These are phyloP conservation scores for Apiotrichum veenhuisii DNA, from an alignment of 1,284 basidiomycete species.

Conservation along the genomic window DNA sequence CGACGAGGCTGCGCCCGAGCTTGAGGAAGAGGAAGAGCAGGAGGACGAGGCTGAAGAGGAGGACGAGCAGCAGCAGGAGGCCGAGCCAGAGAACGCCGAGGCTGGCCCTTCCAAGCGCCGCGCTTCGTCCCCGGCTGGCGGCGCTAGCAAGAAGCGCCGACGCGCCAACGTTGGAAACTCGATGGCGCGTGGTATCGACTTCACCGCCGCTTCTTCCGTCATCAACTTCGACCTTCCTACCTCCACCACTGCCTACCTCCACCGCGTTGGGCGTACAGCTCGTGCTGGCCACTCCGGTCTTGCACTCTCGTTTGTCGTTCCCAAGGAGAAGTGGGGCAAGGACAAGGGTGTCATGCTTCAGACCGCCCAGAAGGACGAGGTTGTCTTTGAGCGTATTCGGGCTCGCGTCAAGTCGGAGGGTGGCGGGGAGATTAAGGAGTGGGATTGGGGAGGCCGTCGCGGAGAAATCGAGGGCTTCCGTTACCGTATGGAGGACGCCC, in stretches of 20 bases:
- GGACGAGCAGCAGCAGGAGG: conserved; percentile 45
- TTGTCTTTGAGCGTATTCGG: conserved; percentile 72
- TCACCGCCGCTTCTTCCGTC: conserved; percentile 94
- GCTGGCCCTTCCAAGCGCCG: conserved; percentile 45
- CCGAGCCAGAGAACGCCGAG: conserved; percentile 31
- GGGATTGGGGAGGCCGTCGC: conserved; percentile 82
- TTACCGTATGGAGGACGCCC: conserved; percentile 95
- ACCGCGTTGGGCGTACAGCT: conserved; percentile 93
- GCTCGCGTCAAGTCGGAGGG: conserved; percentile 63
- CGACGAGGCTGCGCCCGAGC: conserved; percentile 69
- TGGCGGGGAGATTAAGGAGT: conserved; percentile 80
- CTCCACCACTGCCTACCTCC: conserved; percentile 85
- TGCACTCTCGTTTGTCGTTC: conserved; percentile 85
- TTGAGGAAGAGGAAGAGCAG: conserved; percentile 49
- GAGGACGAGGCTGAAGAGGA: conserved; percentile 48
- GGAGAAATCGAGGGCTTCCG: conserved; percentile 90
- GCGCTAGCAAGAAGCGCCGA: conserved; percentile 28
- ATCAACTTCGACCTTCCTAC: conserved; percentile 97
- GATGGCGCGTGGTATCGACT: conserved; percentile 94
- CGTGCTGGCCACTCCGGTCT: conserved; percentile 92
- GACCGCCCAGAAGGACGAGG: conserved; percentile 70
- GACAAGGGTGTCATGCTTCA: conserved; percentile 57
- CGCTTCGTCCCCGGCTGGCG: conserved; percentile 29
- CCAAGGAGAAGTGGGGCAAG: conserved; percentile 68
- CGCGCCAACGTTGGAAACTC: conserved; percentile 75